Percentiles rank a stretch among this genome's conserved stretches.
Evolutionary conservation across 805 yeast species (phyloP).

Genomic region (Diddensiella santjacobensis): DNA sequence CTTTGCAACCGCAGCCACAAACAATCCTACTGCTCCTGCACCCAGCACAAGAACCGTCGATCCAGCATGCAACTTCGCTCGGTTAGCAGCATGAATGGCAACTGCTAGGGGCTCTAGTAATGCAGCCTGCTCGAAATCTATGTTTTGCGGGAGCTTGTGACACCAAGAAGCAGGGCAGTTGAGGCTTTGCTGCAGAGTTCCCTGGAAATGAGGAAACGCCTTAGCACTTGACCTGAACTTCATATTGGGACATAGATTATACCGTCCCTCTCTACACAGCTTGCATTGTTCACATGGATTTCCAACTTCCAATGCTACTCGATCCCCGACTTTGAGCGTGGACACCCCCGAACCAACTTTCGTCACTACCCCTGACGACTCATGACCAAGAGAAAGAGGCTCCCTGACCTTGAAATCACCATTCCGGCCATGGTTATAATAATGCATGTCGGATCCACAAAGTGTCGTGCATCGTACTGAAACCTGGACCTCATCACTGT

Average conservation of each 20-base stretch:
- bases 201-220: constrained; percentile 64
- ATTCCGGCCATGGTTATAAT: constrained; percentile 71
- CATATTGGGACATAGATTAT: constrained; percentile 84
- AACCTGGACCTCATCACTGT: constrained; percentile 18
- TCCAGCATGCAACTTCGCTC: constrained; percentile 59
- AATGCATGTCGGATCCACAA: constrained; percentile 76
- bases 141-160: constrained; percentile 70
- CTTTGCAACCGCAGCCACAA: constrained; percentile 75
- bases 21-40: constrained; percentile 56
- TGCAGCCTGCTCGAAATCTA: constrained; percentile 81
- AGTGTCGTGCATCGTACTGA: constrained; percentile 19
- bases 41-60: constrained; percentile 45
- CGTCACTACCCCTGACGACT: constrained; percentile 71
- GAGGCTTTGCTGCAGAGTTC: constrained; percentile 48
- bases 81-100: constrained; percentile 74
- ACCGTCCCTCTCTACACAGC: constrained; percentile 86
- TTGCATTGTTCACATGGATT: constrained; percentile 71
- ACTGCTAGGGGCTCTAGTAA: constrained; percentile 82
- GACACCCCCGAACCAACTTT: constrained; percentile 67
- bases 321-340: constrained; percentile 70
- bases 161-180: constrained; percentile 75
- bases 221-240: constrained; percentile 73
- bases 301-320: constrained; percentile 87
- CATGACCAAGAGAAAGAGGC: constrained; percentile 90
- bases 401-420: constrained; percentile 71